Conservation (phyloP, 768 basidiomycete species). For the Tylopilus cervinicoccineus region DNA sequence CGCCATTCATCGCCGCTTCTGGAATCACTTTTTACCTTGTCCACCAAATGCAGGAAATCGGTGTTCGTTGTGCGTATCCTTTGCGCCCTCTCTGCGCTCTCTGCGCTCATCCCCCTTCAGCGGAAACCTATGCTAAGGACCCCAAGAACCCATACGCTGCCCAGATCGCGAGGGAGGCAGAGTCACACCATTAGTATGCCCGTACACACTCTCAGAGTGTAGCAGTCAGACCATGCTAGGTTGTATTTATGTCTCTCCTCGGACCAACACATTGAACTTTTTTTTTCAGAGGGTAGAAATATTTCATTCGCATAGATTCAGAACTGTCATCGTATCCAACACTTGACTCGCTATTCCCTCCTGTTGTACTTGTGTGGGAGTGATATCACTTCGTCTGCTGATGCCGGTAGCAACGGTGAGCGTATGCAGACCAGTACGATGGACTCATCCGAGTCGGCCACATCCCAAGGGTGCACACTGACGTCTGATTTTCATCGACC, state of each 20-base stretch:
- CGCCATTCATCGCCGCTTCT: constrained; percentile 74
- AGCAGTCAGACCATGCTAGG: not conserved
- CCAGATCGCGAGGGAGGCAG: constrained; percentile 62
- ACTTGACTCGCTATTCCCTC: not conserved
- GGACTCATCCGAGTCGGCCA: not conserved
- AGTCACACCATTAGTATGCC: constrained; percentile 38
- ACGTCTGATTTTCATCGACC: not conserved
- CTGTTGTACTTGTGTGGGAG: not conserved
- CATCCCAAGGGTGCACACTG: not conserved
- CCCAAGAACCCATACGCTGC: constrained; percentile 81
- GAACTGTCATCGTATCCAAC: constrained; percentile 5
- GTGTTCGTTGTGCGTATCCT: constrained; percentile 61
- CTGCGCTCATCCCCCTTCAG: constrained; percentile 32
- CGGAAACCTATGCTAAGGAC: constrained; percentile 66
- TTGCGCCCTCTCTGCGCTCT: not conserved
- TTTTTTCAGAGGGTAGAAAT: constrained; percentile 10
- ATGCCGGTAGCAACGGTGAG: not conserved
- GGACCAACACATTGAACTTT: not conserved
- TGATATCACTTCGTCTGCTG: not conserved
- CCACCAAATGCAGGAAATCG: constrained; percentile 61
- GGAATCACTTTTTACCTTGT: constrained; percentile 65
- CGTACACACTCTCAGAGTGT: not conserved
- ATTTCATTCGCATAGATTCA: constrained; percentile 17
- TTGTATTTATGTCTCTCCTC: not conserved
- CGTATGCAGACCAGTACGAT: too few species aligned